Conservation (phyloP, 805 yeast species). For the Tetrapisispora iriomotensis region DNA sequence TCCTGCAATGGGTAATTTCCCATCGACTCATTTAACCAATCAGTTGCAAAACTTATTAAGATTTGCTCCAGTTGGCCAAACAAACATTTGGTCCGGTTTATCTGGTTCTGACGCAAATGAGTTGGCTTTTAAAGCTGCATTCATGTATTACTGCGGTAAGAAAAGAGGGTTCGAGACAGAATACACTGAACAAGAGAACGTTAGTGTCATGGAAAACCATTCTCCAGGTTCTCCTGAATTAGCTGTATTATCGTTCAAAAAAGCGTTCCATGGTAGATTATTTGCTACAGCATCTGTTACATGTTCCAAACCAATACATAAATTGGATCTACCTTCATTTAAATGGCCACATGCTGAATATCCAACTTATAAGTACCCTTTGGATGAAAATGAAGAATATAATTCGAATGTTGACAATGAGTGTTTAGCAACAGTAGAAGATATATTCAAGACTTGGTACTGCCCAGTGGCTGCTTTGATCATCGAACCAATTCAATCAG, state of each 20-base stretch:
- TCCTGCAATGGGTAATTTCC: constrained; percentile 61
- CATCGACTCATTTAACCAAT: constrained; percentile 43
- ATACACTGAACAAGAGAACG: constrained; percentile 61
- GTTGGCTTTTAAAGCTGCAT: constrained; percentile 62
- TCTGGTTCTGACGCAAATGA: constrained; percentile 66
- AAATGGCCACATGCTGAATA: constrained; percentile 96
- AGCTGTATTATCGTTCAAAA: constrained; percentile 76
- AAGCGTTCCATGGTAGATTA: constrained; percentile 90
- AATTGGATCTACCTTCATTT: constrained; percentile 85
- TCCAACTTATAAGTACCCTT: constrained; percentile 79
- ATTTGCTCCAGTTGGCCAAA: constrained; percentile 56
- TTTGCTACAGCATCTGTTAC: constrained; percentile 89
- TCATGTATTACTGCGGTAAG: constrained; percentile 51
- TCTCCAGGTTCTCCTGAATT: constrained; percentile 85
- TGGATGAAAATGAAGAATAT: constrained; percentile 50
- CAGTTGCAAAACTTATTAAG: constrained; percentile 42
- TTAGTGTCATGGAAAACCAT: constrained; percentile 65
- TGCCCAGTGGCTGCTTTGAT: constrained; percentile 80
- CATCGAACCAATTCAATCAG: constrained; percentile 79
- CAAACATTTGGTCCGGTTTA: constrained; percentile 53
- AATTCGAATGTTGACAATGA: constrained; percentile 74
- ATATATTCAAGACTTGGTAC: constrained; percentile 54
- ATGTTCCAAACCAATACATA: constrained; percentile 90
- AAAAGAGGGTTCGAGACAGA: constrained; percentile 54
- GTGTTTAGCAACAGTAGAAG: constrained; percentile 69